Base-by-base conservation (phyloP, 2,329 filamentous ascomycete species). In the Cryphonectria nitschkei region DNA sequence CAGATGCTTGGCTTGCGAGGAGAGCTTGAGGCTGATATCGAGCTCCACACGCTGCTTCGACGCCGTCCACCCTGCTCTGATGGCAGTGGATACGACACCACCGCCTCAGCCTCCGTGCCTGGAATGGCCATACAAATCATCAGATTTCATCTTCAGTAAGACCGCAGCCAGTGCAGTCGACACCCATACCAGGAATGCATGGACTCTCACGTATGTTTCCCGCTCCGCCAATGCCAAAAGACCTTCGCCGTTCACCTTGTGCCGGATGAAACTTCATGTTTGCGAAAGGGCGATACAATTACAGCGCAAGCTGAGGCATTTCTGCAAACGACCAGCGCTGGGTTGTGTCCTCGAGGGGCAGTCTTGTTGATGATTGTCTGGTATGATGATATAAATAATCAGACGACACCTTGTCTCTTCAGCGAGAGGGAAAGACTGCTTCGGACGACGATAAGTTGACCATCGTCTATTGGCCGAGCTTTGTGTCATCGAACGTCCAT, bases 201-300 rank as follows among this genome's bases (percentile, higher is more conserved):
- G 3, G 19, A 37, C 34, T 26, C 69, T 19, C 61, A 71, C 69
- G 69, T 13, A 71, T 71, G 41, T 71, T 71, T 29, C 69, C 69
- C 14, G 69, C 69, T 0, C 69, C 69, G 29, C 69, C 69, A n/a
- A 71, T 71, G 9, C 69, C 69, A 11, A 71, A 69, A 3, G 69
- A 71, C 26, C 67, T 54, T 22, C 62, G 64, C 8, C 62, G 41
- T 37, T 66, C 34, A 22, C 54, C 37, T 22, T 37, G 29, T 26
- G n/a, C 22, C 39, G 60, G 19, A 8, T 43, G n/a, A 7, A 50
- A n/a, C n/a, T 60, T 67, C 34, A 46, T 61, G 26, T 8, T 13
- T 65, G 6, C 11, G 39, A 29, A n/a, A 41, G 32, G 41, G n/a
- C 22, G 9, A n/a, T 70, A 22, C 13, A n/a, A 34, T 41, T 22